Percentiles rank a stretch among this genome's conserved stretches.
These are phyloP conservation scores for Alternaria novae-zelandiae DNA, from an alignment of 2,329 filamentous ascomycete genomes.

Conservation along the genomic window DNA sequence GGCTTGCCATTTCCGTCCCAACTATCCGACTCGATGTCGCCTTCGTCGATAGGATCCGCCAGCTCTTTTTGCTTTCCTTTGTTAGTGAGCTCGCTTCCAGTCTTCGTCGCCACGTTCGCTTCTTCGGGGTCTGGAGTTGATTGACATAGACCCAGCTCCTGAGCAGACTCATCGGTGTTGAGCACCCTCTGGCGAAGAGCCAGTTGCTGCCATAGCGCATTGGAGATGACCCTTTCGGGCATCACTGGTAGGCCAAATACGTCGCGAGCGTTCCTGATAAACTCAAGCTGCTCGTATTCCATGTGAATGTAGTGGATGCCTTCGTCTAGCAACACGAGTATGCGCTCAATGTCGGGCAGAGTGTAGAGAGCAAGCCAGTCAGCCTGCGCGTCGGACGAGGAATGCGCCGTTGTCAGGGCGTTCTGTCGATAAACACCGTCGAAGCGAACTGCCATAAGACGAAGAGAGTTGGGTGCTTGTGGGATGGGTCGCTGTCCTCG, in stretches of 20 bases:
- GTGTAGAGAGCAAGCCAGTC: conserved; percentile 61
- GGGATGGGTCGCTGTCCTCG: conserved; percentile 51
- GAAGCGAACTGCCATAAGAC: conserved; percentile 60
- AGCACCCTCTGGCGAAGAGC: conserved; percentile 62
- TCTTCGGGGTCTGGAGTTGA: conserved; percentile 47
- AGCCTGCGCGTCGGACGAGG: conserved; percentile 54
- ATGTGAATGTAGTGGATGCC: conserved; percentile 67
- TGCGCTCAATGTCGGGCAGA: conserved; percentile 60
- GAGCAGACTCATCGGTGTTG: conserved; percentile 58
- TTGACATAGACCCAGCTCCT: conserved; percentile 60
- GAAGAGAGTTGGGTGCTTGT: conserved; percentile 56
- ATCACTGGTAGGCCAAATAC: conserved; percentile 61
- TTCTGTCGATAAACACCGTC: conserved; percentile 60
- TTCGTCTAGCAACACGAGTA: conserved; percentile 63
- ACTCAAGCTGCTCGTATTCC: conserved; percentile 64
- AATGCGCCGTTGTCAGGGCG: conserved; percentile 42
- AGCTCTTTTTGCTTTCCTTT: conserved; percentile 56
- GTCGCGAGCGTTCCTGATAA: conserved; percentile 59
- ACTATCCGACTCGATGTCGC: conserved; percentile 55
- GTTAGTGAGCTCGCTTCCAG: conserved; percentile 22
- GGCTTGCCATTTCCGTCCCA: conserved; percentile 62
- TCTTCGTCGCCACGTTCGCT: conserved; percentile 22
- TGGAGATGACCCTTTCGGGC: conserved; percentile 61
- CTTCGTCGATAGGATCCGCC: conserved; percentile 22
- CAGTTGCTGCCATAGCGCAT: conserved; percentile 65